phyloP scores from a whole-genome alignment of 257 asterid genomes.

The Solanum rostratum region DNA sequence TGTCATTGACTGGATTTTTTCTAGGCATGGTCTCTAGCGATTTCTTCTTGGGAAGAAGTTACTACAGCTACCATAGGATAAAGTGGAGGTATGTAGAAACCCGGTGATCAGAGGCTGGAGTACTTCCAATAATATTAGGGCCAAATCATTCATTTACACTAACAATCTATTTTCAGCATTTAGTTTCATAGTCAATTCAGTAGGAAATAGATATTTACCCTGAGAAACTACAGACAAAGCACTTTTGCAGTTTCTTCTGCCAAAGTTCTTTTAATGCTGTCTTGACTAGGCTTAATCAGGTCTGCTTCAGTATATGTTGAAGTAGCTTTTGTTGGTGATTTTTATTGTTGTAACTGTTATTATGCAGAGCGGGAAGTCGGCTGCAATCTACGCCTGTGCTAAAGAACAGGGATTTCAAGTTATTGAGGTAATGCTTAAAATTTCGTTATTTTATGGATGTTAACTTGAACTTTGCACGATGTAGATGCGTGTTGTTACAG shows the following conservation, averaged over 20 bases:
- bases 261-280: not conserved
- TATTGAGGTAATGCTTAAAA: constrained; percentile 60
- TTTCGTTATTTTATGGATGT: not conserved
- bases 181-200: not conserved
- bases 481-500: not conserved
- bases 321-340: not conserved
- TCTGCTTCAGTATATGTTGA: not conserved
- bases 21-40: not conserved
- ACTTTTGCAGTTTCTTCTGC: not conserved
- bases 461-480: not conserved
- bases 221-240: not conserved
- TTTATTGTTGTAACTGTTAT: not conserved
- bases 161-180: not conserved
- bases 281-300: not conserved
- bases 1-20: not conserved
- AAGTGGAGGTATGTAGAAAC: not conserved
- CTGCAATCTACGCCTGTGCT: constrained; percentile 96
- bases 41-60: not conserved
- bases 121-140: not conserved
- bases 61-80: not conserved
- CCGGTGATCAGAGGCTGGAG: not conserved
- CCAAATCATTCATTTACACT: not conserved
- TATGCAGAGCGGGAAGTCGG: constrained; percentile 93
- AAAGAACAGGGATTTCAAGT: constrained; percentile 92
- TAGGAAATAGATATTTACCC: not conserved